phyloP scores from a whole-genome alignment of 2,329 filamentous ascomycete genomes.

The Metarhizium brunneum region DNA sequence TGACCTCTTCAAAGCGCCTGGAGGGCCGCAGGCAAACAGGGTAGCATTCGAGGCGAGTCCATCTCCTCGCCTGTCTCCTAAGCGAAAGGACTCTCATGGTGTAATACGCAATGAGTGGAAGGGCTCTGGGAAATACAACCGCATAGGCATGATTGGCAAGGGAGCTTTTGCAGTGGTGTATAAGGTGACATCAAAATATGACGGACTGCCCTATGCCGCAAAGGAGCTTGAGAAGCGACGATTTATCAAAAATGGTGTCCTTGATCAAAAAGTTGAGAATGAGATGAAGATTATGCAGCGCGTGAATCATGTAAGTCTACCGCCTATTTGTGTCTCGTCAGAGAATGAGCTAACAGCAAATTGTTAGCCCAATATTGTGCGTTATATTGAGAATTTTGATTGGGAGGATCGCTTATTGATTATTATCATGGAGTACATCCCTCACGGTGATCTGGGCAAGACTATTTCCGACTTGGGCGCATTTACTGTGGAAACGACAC shows the following conservation, averaged over 20 bases:
- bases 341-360: not conserved
- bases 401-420: conserved; percentile 78
- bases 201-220: conserved; percentile 76
- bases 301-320: conserved; percentile 63
- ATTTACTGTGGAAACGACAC: conserved; percentile 60
- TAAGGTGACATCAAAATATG: conserved; percentile 75
- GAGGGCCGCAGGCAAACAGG: conserved; percentile 6
- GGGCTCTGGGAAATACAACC: conserved; percentile 77
- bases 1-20: conserved; percentile 23
- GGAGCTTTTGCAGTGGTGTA: conserved; percentile 94
- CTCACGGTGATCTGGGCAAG: conserved; percentile 71
- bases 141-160: conserved; percentile 73
- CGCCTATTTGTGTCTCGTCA: not conserved
- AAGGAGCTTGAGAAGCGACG: conserved; percentile 91
- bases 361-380: conserved; percentile 71
- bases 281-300: conserved; percentile 94
- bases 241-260: conserved; percentile 84
- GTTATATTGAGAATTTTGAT: conserved; percentile 83
- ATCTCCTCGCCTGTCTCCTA: conserved; percentile 7
- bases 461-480: conserved; percentile 53
- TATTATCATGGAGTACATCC: conserved; percentile 92
- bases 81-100: conserved; percentile 16
- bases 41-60: conserved; percentile 4
- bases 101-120: conserved; percentile 59
- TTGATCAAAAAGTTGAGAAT: conserved; percentile 89